phyloP scores from a whole-genome alignment of 202 grass and related monocot genomes.

The Setaria viridis region DNA sequence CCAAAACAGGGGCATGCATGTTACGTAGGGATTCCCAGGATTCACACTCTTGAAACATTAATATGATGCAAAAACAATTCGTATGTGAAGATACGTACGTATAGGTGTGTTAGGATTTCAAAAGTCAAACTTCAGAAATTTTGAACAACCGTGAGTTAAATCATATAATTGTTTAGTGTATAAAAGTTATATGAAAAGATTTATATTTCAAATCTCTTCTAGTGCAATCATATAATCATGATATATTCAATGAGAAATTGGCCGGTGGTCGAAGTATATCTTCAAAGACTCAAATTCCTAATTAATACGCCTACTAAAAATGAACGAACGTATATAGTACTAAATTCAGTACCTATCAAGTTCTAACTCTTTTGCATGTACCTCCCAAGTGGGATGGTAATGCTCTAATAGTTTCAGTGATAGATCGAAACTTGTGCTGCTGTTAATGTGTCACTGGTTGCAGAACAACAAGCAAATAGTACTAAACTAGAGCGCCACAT shows the following conservation, averaged over 20 bases:
- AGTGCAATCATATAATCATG: not conserved
- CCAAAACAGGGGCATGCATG: constrained; percentile 4
- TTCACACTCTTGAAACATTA: too few species aligned
- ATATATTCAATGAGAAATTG: too few species aligned
- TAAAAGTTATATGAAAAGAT: not conserved
- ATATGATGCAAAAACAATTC: not conserved
- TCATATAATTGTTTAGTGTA: not conserved
- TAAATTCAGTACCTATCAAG: too few species aligned
- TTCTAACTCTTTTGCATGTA: not conserved
- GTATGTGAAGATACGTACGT: too few species aligned
- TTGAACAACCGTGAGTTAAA: not conserved
- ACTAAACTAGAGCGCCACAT: not conserved
- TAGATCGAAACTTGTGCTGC: not conserved
- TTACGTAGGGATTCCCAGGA: not conserved
- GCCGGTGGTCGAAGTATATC: not conserved
- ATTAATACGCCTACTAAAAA: not conserved
- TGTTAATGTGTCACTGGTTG: not conserved
- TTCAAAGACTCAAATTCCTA: not conserved
- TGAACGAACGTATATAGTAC: not conserved
- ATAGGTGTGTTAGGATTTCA: not conserved
- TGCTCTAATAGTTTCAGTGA: not conserved
- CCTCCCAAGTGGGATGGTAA: not conserved
- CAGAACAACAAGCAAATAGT: not conserved
- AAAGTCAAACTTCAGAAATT: not conserved
- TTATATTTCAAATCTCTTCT: not conserved